These are phyloP conservation scores for Coffea humblotiana DNA, from an alignment of 305 asterid genomes.

Conservation along the genomic window DNA sequence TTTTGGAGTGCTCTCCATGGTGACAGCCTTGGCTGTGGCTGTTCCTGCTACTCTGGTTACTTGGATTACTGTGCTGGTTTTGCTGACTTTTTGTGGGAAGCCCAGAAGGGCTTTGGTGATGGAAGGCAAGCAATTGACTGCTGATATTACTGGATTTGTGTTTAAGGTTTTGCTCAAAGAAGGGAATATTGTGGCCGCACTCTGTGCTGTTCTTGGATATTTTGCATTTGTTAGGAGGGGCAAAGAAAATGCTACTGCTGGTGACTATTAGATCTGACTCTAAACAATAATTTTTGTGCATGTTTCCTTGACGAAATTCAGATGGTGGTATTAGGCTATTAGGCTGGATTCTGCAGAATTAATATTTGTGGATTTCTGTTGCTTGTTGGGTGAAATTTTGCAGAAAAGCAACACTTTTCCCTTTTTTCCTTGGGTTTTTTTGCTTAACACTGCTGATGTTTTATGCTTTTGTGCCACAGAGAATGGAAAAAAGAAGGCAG, in stretches of 20 bases:
- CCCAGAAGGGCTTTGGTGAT: constrained; percentile 62
- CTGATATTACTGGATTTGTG: constrained; percentile 73
- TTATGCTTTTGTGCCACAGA: neutral
- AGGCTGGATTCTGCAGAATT: neutral
- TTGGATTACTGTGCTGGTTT: constrained; percentile 82
- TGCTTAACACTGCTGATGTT: neutral
- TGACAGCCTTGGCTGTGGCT: constrained; percentile 82
- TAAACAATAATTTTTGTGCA: neutral
- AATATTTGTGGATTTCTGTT: neutral
- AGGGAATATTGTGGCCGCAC: constrained; percentile 84
- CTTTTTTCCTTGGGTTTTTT: neutral
- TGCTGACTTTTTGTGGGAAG: constrained; percentile 73
- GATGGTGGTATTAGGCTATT: neutral
- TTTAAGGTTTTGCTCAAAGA: constrained; percentile 70
- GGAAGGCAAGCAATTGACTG: constrained; percentile 86
- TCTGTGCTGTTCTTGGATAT: constrained; percentile 80
- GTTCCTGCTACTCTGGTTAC: constrained; percentile 86
- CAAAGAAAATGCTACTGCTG: constrained; percentile 19
- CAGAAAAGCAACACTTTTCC: neutral
- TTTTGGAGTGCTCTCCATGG: constrained; percentile 79
- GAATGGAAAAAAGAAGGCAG: neutral
- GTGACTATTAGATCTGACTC: constrained; percentile 17
- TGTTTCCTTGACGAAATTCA: neutral
- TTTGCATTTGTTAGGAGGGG: constrained; percentile 55
- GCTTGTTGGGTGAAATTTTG: neutral